Percentiles rank a stretch among this genome's conserved stretches.
phyloP scores from a whole-genome alignment of 768 basidiomycete genomes.

The Hericium coralloides region DNA sequence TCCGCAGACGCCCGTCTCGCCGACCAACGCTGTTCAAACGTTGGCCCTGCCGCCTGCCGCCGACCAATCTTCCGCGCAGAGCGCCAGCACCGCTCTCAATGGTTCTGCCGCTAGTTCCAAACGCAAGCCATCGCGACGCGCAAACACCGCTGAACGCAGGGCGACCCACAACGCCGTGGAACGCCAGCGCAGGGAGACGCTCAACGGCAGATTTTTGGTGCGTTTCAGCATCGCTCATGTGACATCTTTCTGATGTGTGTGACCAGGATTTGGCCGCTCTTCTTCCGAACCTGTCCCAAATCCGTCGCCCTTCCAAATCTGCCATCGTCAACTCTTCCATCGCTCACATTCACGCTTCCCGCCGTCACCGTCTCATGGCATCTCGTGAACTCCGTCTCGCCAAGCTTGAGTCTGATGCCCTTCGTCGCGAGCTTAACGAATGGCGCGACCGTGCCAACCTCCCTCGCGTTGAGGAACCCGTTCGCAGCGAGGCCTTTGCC shows the following conservation, averaged over 20 bases:
- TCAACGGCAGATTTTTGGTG: conserved; percentile 88
- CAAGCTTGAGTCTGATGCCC: conserved; percentile 75
- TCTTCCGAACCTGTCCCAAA: conserved; percentile 83
- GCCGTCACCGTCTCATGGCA: conserved; percentile 74
- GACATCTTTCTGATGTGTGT: conserved; percentile 9
- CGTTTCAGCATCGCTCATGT: conserved; percentile 20
- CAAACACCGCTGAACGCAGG: conserved; percentile 93
- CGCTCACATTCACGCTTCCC: conserved; percentile 75
- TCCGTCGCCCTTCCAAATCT: conserved; percentile 91
- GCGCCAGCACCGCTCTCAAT: conserved; percentile 14
- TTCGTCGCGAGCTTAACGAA: conserved; percentile 87
- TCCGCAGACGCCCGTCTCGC: conserved; percentile 42
- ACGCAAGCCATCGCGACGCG: conserved; percentile 79
- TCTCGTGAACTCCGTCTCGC: conserved; percentile 73
- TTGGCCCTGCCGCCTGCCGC: conserved; percentile 24
- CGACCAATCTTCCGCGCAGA: conserved; percentile 16
- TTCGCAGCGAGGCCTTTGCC: conserved; percentile 61
- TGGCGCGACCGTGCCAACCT: conserved; percentile 78
- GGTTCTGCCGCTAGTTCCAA: conserved; percentile 37
- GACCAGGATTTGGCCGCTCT: conserved; percentile 83
- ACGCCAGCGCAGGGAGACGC: conserved; percentile 83
- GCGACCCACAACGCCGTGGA: conserved; percentile 98
- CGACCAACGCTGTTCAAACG: conserved; percentile 26
- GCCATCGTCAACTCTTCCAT: conserved; percentile 96
- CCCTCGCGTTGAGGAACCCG: conserved; percentile 63